These are phyloP conservation scores for Cyclanthera cordifolia DNA, from an alignment of 306 rosid species.

Conservation along the genomic window DNA sequence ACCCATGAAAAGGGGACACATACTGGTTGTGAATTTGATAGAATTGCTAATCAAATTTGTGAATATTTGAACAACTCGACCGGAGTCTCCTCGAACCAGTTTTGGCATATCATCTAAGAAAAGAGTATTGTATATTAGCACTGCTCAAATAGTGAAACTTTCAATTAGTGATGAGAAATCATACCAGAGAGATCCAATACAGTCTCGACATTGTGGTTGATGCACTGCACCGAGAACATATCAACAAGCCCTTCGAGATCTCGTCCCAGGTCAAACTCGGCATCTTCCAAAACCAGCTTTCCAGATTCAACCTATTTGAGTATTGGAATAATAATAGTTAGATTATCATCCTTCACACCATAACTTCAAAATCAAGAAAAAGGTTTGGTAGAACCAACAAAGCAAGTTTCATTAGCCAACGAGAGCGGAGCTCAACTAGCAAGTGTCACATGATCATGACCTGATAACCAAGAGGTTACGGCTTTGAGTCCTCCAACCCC, in stretches of 20 bases:
- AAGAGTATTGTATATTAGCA: conserved; percentile 12
- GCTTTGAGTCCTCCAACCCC: too few species aligned
- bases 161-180: not conserved
- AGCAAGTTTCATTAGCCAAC: not conserved
- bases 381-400: not conserved
- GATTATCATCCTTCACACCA: not conserved
- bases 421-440: too few species aligned
- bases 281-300: conserved; percentile 81
- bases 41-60: conserved; percentile 93
- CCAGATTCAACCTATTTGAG: conserved; percentile 82
- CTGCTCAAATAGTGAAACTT: not conserved
- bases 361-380: not conserved
- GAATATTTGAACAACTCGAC: conserved; percentile 93
- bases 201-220: conserved; percentile 90
- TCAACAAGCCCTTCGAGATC: conserved; percentile 98
- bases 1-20: conserved; percentile 20
- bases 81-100: conserved; percentile 86
- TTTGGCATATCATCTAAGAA: conserved; percentile 80
- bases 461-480: too few species aligned
- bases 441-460: too few species aligned
- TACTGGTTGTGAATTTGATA: conserved; percentile 86
- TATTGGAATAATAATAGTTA: not conserved
- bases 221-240: conserved; percentile 97
- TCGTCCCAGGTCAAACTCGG: conserved; percentile 85
- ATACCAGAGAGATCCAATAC: conserved; percentile 86